A percentile compares a stretch with the other conserved stretches of the same genome.
Evolutionary conservation across 495 filamentous ascomycete genomes (phyloP).

Genomic region (Aspergillus mulundensis): DNA sequence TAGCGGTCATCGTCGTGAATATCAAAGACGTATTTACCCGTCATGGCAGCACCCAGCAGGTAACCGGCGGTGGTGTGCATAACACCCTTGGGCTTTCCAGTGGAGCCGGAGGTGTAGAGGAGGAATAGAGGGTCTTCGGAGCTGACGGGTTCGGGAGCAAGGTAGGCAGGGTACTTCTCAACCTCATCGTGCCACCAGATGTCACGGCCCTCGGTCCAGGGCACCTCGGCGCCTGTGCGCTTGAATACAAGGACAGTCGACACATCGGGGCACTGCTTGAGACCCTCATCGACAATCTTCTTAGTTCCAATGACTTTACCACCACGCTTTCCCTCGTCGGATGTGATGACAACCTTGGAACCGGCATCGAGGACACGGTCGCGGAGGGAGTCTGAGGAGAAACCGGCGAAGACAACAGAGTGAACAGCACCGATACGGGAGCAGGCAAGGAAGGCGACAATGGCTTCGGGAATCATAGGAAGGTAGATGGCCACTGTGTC

Average conservation of each 20-base stretch:
- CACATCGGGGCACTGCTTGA: constrained; percentile 95
- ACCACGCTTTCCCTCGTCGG: constrained; percentile 95
- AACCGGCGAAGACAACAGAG: constrained; percentile 98
- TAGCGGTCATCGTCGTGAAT: constrained; percentile 90
- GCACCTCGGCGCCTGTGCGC: constrained; percentile 90
- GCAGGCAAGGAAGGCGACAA: constrained; percentile 89
- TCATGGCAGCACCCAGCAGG: constrained; percentile 84
- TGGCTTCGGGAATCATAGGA: constrained; percentile 96
- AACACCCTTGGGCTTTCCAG: constrained; percentile 97
- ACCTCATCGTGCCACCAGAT: constrained; percentile 98
- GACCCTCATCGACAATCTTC: constrained; percentile 97
- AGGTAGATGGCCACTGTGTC: constrained; percentile 97
- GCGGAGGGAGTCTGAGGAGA: constrained; percentile 93
- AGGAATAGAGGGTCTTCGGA: constrained; percentile 97
- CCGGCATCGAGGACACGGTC: constrained; percentile 91
- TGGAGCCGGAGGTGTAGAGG: constrained; percentile 96
- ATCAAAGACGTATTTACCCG: constrained; percentile 98
- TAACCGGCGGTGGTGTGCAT: constrained; percentile 98
- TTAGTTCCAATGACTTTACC: constrained; percentile 98
- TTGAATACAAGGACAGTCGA: constrained; percentile 84
- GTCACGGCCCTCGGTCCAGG: constrained; percentile 85
- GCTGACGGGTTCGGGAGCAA: constrained; percentile 79
- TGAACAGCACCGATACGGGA: constrained; percentile 91
- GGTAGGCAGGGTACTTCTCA: constrained; percentile 89
- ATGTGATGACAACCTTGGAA: constrained; percentile 90